Conservation (phyloP, 2,329 filamentous ascomycete genomes). For the Ascochyta fabae region DNA sequence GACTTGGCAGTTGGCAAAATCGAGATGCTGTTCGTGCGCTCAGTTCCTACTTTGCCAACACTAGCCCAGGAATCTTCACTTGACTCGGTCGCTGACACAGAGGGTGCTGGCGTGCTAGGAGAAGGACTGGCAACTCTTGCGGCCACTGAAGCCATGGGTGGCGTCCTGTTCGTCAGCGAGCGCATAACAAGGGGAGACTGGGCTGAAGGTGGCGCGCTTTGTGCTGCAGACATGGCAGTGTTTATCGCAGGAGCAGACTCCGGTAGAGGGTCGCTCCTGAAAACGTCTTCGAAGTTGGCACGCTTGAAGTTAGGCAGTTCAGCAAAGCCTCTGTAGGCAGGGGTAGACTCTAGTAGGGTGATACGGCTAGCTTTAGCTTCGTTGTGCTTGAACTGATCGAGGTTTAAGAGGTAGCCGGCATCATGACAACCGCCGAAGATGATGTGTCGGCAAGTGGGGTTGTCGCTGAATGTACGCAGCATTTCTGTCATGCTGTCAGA, state of each 20-base stretch:
- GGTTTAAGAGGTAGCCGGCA: slow-evolving; percentile 54
- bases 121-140: slow-evolving; percentile 20
- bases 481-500: slow-evolving; percentile 46
- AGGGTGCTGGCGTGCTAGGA: slow-evolving; percentile 31
- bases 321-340: slow-evolving; percentile 50
- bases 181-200: slow-evolving; percentile 20
- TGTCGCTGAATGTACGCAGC: slow-evolving; percentile 54
- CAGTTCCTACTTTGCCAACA: slow-evolving; percentile 48
- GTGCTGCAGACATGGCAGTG: slow-evolving; percentile 12
- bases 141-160: slow-evolving; percentile 22
- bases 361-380: slow-evolving; percentile 46
- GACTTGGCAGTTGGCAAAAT: slow-evolving; percentile 39
- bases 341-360: slow-evolving; percentile 55
- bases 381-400: slow-evolving; percentile 55
- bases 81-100: slow-evolving; percentile 21
- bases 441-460: slow-evolving; percentile 55
- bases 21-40: slow-evolving; percentile 46
- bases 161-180: slow-evolving; percentile 21
- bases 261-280: slow-evolving; percentile 52
- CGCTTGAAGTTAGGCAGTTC: slow-evolving; percentile 50
- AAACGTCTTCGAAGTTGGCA: slow-evolving; percentile 51
- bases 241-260: slow-evolving; percentile 25
- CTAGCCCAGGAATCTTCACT: slow-evolving; percentile 44
- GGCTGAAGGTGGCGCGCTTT: slow-evolving; percentile 10
- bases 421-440: slow-evolving; percentile 58